These are phyloP conservation scores for Aegle marmelos DNA, from an alignment of 345 rosid species.

Conservation along the genomic window DNA sequence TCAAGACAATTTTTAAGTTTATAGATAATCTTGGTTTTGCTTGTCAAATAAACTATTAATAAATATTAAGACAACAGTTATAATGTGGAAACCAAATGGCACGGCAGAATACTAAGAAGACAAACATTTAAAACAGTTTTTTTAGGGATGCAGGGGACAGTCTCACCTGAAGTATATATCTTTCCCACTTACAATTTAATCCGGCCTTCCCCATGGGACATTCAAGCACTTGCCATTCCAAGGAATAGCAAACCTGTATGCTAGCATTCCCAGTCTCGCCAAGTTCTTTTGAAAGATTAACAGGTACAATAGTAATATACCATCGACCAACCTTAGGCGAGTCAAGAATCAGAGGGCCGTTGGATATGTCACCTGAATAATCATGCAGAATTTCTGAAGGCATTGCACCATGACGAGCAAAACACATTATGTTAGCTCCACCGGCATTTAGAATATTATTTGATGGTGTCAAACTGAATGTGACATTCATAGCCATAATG, in stretches of 20 bases:
- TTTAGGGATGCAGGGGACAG: background rate
- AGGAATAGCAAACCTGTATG: conserved; percentile 62
- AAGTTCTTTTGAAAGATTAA: conserved; percentile 40
- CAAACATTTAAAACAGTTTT: background rate
- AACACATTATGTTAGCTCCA: conserved; percentile 49
- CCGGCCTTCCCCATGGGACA: conserved; percentile 90
- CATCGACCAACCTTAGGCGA: conserved; percentile 78
- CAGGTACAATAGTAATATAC: conserved; percentile 59
- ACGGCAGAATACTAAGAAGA: background rate
- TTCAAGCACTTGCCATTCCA: conserved; percentile 52
- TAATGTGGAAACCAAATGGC: background rate
- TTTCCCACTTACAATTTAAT: conserved; percentile 59
- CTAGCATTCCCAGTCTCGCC: conserved; percentile 27
- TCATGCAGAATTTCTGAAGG: conserved; percentile 64
- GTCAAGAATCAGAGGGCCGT: conserved; percentile 53
- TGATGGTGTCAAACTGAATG: conserved; percentile 25
- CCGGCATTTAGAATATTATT: conserved; percentile 26
- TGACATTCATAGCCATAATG: conserved; percentile 42
- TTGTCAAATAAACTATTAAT: background rate
- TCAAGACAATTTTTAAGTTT: background rate
- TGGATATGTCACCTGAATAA: conserved; percentile 58
- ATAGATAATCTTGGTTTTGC: background rate
- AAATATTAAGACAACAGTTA: background rate
- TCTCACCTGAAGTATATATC: conserved; percentile 69
- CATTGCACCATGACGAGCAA: conserved; percentile 75